Conservation (phyloP, 176 grass and related monocot species). For the Stipa capillata region DNA sequence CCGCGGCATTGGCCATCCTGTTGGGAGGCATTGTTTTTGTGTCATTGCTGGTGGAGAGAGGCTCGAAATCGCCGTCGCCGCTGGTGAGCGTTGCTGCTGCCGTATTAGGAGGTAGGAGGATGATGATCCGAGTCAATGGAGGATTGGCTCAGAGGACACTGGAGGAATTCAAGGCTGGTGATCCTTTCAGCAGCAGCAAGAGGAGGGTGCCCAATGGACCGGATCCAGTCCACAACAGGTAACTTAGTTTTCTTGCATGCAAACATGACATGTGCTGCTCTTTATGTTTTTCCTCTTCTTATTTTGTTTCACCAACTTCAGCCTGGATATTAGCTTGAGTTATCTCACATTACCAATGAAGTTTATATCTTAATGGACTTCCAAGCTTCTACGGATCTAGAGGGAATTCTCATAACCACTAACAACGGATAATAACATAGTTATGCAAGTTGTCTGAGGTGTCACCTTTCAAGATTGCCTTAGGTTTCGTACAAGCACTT, state of each 20-base stretch:
- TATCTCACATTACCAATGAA: background rate
- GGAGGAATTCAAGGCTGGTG: constrained; percentile 13
- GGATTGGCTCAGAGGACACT: background rate
- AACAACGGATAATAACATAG: background rate
- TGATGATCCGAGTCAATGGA: constrained; percentile 10
- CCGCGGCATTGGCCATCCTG: constrained; percentile 19
- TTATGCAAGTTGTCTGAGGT: background rate
- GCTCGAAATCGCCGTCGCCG: background rate
- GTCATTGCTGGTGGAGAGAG: constrained; percentile 9
- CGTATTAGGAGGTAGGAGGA: background rate
- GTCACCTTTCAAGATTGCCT: background rate
- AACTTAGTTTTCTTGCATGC: constrained; percentile 8
- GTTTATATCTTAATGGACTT: background rate
- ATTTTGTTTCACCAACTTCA: background rate
- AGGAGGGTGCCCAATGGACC: constrained; percentile 68
- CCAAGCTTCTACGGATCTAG: background rate
- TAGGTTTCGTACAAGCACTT: background rate
- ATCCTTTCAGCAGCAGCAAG: constrained; percentile 38
- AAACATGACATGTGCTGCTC: background rate
- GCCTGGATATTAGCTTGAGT: background rate
- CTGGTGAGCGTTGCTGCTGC: background rate
- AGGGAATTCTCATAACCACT: background rate
- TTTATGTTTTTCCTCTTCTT: background rate
- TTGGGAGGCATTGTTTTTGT: constrained; percentile 39
- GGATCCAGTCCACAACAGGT: constrained; percentile 91